Evolutionary conservation across 2,329 filamentous ascomycete genomes (phyloP).

Genomic region (Leptographium flavum): DNA sequence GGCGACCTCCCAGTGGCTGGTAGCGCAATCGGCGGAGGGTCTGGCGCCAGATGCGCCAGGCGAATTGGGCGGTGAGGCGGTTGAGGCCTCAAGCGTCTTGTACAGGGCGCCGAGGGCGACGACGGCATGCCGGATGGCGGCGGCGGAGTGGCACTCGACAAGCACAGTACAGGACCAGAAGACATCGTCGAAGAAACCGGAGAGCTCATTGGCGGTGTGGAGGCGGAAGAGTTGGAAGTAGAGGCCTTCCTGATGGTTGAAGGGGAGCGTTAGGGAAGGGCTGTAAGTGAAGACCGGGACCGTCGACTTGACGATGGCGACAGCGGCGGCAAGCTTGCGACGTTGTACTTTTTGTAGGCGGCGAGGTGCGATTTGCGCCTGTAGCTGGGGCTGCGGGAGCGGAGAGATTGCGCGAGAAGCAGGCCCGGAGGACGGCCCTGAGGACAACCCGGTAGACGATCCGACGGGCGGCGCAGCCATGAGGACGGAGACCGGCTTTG

Average conservation of each 20-base stretch:
- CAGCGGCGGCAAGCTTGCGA: constrained; percentile 21
- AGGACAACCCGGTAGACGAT: constrained; percentile 1
- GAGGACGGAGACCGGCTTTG: constrained; percentile 20
- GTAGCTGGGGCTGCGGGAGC: background rate
- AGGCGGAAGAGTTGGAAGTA: constrained; percentile 50
- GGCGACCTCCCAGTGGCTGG: constrained; percentile 44
- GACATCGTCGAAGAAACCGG: constrained; percentile 50
- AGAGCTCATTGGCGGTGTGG: constrained; percentile 47
- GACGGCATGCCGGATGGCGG: constrained; percentile 49
- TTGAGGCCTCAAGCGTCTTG: constrained; percentile 47
- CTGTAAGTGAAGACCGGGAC: constrained; percentile 16
- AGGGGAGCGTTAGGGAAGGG: constrained; percentile 28
- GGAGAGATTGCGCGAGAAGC: background rate
- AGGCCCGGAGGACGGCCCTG: background rate
- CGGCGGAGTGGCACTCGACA: constrained; percentile 47
- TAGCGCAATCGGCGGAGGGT: constrained; percentile 18
- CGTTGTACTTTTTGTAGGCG: constrained; percentile 8
- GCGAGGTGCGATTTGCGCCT: constrained; percentile 9
- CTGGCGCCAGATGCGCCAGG: constrained; percentile 20
- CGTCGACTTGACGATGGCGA: background rate
- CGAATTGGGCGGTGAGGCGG: constrained; percentile 33
- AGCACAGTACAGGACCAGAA: constrained; percentile 52
- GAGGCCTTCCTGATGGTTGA: constrained; percentile 36
- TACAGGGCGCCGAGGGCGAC: constrained; percentile 53
- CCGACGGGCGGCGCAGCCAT: constrained; percentile 15